Percentiles rank a stretch among this genome's conserved stretches.
Conservation (phyloP, 129 eudicot species). For the Ambrosia trifida region DNA sequence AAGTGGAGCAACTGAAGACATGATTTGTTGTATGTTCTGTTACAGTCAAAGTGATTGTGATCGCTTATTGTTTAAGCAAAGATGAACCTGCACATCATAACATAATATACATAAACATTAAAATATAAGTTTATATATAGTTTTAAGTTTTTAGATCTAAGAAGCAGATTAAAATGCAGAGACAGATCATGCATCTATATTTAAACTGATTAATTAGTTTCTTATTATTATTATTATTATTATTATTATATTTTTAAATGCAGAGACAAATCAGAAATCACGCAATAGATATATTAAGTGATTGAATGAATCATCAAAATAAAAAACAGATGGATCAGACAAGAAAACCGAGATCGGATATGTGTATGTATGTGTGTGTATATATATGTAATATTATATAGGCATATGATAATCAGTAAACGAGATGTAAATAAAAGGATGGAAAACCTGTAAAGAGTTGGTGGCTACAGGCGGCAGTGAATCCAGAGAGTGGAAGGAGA, state of each 20-base stretch:
- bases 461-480: conserved; percentile 22
- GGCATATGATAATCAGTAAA: background rate
- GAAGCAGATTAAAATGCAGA: conserved; percentile 3
- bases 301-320: background rate
- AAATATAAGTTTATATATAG: background rate
- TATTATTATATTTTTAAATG: no score
- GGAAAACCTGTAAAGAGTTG: conserved; percentile 13
- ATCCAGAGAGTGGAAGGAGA: conserved; percentile 2
- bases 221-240: no score
- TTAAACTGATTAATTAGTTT: background rate
- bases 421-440: background rate
- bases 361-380: background rate
- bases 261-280: background rate
- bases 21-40: background rate
- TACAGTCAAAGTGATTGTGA: background rate
- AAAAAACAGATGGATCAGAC: background rate
- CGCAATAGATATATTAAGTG: no score
- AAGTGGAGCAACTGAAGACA: conserved; percentile 45
- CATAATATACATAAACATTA: background rate
- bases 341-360: conserved; percentile 6
- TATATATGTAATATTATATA: background rate
- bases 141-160: conserved; percentile 4
- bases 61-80: conserved; percentile 3
- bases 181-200: conserved; percentile 9
- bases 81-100: conserved; percentile 26